Percentiles rank a stretch among this genome's conserved stretches.
These are phyloP conservation scores for Tricholoma furcatifolium DNA, from an alignment of 768 basidiomycete genomes.

Conservation along the genomic window DNA sequence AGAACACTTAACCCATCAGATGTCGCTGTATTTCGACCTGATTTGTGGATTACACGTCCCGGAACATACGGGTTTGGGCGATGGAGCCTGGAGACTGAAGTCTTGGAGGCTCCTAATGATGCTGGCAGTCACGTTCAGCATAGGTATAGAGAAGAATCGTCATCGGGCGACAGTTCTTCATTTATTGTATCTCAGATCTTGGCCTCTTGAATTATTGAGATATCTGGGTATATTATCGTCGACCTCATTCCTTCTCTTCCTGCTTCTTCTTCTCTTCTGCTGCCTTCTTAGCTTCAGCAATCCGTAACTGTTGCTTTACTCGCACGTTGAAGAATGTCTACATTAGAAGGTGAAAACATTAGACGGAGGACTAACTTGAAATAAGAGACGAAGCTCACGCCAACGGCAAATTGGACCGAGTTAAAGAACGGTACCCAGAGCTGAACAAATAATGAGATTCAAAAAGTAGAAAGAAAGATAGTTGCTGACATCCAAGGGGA, in stretches of 20 bases:
- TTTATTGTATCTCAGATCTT: slow-evolving; percentile 31
- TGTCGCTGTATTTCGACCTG: slow-evolving; percentile 41
- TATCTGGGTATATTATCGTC: slow-evolving; percentile 2
- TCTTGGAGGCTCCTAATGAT: slow-evolving; percentile 35
- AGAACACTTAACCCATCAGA: slow-evolving; percentile 55
- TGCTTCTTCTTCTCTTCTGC: slow-evolving; percentile 29
- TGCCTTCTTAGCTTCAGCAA: slow-evolving; percentile 55
- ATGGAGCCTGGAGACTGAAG: slow-evolving; percentile 71
- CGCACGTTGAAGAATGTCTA: slow-evolving; percentile 76
- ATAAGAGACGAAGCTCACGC: slow-evolving; percentile 45
- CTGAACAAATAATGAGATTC: slow-evolving; percentile 31
- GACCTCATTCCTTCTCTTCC: slow-evolving; percentile 1
- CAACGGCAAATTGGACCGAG: slow-evolving; percentile 69
- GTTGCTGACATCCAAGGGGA: slow-evolving; percentile 68
- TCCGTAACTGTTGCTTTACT: slow-evolving; percentile 54
- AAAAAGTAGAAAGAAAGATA: neutral
- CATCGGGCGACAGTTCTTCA: slow-evolving; percentile 24
- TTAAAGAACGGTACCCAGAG: slow-evolving; percentile 92
- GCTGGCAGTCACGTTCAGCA: slow-evolving; percentile 18
- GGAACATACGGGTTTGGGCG: slow-evolving; percentile 63
- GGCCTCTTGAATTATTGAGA: slow-evolving; percentile 21
- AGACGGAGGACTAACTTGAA: neutral
- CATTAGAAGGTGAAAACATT: slow-evolving; percentile 8
- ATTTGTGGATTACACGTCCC: slow-evolving; percentile 60
- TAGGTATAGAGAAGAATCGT: slow-evolving; percentile 35